Evolutionary conservation across 2,329 filamentous ascomycete species (phyloP), one percentile per base, ranked within the genome.

Genomic region (Dactylellina leptospora): DNA sequence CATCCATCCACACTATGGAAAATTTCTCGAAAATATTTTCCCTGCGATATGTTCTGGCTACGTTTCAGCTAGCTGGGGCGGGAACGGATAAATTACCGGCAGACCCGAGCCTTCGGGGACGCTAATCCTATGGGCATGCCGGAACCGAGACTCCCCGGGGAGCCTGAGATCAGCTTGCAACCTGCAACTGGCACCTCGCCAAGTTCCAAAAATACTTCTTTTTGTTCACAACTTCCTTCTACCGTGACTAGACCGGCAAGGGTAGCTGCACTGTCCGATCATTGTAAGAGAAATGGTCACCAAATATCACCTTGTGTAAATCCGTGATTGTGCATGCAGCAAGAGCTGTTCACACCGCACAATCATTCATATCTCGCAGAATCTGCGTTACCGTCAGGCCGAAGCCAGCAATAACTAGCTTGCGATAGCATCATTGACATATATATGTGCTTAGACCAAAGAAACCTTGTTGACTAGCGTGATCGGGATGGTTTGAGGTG

Each of bases 31-130:
- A 51, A 58, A 71, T 53, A 58, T 63, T 71, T 63, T 44, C 28
- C 30, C 42, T 44, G 59, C 47, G 36, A 48, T 11, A n/a, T 45
- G 56, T 60, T 40, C 44, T 58, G 59, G 42, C 48, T 59, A 40
- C 51, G 64, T 71, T 71, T 71, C 58, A 71, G 53, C 56, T 63
- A 28, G 58, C 45, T 62, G 50, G 48, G 62, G 66, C 58, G 66
- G 66, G 66, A 71, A 71, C 66, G 66, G 66, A 71, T 71, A 71
- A 63, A 71, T 63, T 71, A 71, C 66, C 66, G 66, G 66, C 22
- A 30, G 58, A 59, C 66, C 66, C 58, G 58, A 63, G 30, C 36
- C 40, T 23, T 58, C 38, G 56, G 64, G 64, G 55, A 18, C 33
- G 30, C 56, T 61, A 60, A 30, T 33, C 23, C 10, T 25, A 69